Conservation (phyloP, 139 green algal species). For the Chlamydomonas schloesseri region DNA sequence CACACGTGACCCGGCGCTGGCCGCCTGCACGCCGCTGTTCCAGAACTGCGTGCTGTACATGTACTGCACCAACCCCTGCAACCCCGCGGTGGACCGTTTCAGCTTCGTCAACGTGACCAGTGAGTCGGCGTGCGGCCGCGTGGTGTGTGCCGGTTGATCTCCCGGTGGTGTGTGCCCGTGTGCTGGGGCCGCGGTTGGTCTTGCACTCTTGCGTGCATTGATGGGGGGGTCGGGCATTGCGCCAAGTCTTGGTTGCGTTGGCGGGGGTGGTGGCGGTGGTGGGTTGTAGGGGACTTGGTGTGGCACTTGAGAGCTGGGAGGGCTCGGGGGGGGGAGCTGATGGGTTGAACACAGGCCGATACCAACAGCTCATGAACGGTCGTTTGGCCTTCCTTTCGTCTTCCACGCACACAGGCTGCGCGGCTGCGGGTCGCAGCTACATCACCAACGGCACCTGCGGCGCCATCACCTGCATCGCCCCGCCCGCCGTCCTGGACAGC, state of each 20-base stretch:
- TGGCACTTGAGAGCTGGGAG: too few species aligned
- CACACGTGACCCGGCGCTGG: neutral
- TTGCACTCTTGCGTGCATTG: neutral
- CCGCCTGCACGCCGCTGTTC: neutral
- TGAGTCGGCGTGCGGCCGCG: neutral
- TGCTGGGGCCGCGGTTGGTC: neutral
- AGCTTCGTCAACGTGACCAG: constrained; percentile 15
- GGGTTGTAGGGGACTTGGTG: too few species aligned
- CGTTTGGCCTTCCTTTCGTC: too few species aligned
- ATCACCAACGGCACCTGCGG: constrained; percentile 18
- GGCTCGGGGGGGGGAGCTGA: too few species aligned
- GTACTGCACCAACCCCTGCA: constrained; percentile 36
- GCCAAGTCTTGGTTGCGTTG: too few species aligned
- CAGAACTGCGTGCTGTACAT: constrained; percentile 43
- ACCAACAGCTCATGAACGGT: too few species aligned
- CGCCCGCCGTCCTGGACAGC: neutral
- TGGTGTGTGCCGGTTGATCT: neutral
- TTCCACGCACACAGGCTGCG: neutral
- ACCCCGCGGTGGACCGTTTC: neutral
- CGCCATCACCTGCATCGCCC: neutral
- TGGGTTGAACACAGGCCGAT: too few species aligned
- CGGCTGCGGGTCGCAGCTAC: neutral
- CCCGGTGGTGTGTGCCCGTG: neutral
- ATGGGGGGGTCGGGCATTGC: too few species aligned
- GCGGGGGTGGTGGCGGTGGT: too few species aligned